Evolutionary conservation across 306 rosid species (phyloP).

Genomic region (Canavalia gladiata): DNA sequence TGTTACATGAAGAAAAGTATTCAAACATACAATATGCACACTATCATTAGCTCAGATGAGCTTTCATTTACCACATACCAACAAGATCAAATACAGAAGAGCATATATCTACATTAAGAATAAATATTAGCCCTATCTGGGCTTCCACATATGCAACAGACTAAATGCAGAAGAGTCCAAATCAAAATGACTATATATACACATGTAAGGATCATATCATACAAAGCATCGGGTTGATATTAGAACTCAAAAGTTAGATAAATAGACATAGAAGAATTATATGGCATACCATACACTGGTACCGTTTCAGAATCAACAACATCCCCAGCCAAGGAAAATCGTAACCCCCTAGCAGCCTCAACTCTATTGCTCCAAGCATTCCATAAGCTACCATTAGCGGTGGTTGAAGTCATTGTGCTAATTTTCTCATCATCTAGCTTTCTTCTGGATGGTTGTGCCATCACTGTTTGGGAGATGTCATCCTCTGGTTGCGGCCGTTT

Average conservation of each 20-base stretch:
- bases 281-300: slow-evolving; percentile 60
- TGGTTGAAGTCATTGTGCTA: slow-evolving; percentile 46
- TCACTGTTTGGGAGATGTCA: slow-evolving; percentile 38
- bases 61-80: slow-evolving; percentile 18
- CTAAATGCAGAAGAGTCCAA: slow-evolving; percentile 14
- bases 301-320: slow-evolving; percentile 56
- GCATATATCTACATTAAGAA: slow-evolving; percentile 5
- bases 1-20: slow-evolving; percentile 29
- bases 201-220: slow-evolving; percentile 30
- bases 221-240: slow-evolving; percentile 31
- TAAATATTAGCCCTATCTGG: neutral
- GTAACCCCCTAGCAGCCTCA: slow-evolving; percentile 71
- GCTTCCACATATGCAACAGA: slow-evolving; percentile 18
- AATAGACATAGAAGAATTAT: slow-evolving; percentile 23
- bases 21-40: slow-evolving; percentile 22
- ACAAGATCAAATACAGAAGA: slow-evolving; percentile 11
- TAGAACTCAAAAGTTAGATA: slow-evolving; percentile 18
- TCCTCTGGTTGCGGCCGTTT: slow-evolving; percentile 44
- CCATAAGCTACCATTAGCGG: slow-evolving; percentile 69
- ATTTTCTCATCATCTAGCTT: slow-evolving; percentile 47
- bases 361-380: slow-evolving; percentile 90
- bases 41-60: neutral
- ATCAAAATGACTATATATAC: neutral
- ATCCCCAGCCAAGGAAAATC: slow-evolving; percentile 84
- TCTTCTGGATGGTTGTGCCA: slow-evolving; percentile 44